Evolutionary conservation across 495 filamentous ascomycete species (phyloP).

Genomic region (Ramalina intermedia): DNA sequence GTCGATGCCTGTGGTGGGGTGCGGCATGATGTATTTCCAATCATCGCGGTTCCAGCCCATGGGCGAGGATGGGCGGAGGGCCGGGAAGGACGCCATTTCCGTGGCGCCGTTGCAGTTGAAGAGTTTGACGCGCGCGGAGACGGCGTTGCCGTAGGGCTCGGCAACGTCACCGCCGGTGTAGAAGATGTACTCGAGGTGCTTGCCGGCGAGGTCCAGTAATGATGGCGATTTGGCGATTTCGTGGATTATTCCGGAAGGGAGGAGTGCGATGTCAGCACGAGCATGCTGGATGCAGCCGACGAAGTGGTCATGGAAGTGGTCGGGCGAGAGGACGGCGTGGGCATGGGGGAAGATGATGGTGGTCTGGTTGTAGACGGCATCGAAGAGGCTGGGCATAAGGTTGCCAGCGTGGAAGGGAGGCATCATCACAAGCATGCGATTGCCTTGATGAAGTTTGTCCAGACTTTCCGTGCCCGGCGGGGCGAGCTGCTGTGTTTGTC

Average conservation of each 20-base stretch:
- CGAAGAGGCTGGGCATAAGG: conserved; percentile 13
- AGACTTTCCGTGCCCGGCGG: conserved; percentile 16
- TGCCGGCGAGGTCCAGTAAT: no score
- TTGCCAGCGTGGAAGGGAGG: conserved; percentile 29
- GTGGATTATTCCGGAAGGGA: no score
- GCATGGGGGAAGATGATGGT: conserved; percentile 17
- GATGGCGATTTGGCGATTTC: no score
- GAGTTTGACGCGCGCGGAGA: conserved; percentile 19
- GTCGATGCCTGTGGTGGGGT: conserved; percentile 30
- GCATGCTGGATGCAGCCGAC: no score
- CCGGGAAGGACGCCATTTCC: conserved; percentile 25
- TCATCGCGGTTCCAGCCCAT: conserved; percentile 17
- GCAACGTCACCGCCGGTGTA: conserved; percentile 24
- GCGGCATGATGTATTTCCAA: conserved; percentile 38
- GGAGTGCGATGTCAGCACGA: no score
- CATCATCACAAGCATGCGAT: conserved; percentile 19
- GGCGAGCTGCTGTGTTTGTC: conserved; percentile 5
- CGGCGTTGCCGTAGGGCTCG: conserved; percentile 20
- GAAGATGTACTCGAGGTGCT: conserved; percentile 8
- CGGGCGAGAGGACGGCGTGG: conserved; percentile 18
- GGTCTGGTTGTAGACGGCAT: conserved; percentile 15
- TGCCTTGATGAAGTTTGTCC: conserved; percentile 15
- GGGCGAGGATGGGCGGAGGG: conserved; percentile 1
- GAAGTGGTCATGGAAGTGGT: background rate
- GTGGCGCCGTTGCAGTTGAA: conserved; percentile 19